These are phyloP conservation scores for Volvariella volvacea DNA, from an alignment of 1,284 basidiomycete species.

Conservation along the genomic window DNA sequence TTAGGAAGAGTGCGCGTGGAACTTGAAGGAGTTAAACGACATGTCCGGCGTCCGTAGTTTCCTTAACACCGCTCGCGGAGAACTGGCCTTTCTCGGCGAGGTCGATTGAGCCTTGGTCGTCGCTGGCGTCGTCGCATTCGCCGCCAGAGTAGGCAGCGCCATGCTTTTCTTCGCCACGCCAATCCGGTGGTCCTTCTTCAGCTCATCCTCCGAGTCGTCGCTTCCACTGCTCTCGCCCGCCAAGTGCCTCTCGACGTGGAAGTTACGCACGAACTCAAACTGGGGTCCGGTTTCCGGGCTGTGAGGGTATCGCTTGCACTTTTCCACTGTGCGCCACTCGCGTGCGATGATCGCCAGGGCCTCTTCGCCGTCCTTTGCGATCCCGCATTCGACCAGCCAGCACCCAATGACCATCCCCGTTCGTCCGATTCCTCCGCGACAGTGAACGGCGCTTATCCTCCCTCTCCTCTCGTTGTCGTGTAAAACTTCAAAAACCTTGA, in stretches of 20 bases:
- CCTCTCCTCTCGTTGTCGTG: slow-evolving; percentile 48
- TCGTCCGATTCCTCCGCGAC: slow-evolving; percentile 69
- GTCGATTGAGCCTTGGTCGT: too few relatives aligned
- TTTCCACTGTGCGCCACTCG: slow-evolving; percentile 70
- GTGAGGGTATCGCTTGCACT: slow-evolving; percentile 63
- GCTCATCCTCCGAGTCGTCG: too few relatives aligned
- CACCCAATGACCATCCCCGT: slow-evolving; percentile 73
- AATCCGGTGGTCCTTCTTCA: too few relatives aligned
- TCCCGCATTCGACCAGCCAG: slow-evolving; percentile 65
- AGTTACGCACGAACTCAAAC: slow-evolving; percentile 63
- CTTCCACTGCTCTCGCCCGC: too few relatives aligned
- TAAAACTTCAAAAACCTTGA: slow-evolving; percentile 48
- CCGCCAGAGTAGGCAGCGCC: too few relatives aligned
- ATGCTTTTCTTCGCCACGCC: too few relatives aligned
- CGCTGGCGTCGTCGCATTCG: too few relatives aligned
- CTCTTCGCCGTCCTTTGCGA: slow-evolving; percentile 52
- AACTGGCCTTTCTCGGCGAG: too few relatives aligned
- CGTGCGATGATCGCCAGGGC: slow-evolving; percentile 56
- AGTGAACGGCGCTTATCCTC: slow-evolving; percentile 62
- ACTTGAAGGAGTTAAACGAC: too few relatives aligned
- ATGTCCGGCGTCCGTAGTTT: too few relatives aligned
- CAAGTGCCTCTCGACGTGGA: slow-evolving; percentile 14
- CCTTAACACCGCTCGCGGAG: too few relatives aligned
- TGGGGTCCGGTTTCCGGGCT: slow-evolving; percentile 76
- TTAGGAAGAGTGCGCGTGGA: too few relatives aligned